These are phyloP conservation scores for Berkeleyomyces basicola DNA, from an alignment of 2,329 filamentous ascomycete species.

Conservation along the genomic window DNA sequence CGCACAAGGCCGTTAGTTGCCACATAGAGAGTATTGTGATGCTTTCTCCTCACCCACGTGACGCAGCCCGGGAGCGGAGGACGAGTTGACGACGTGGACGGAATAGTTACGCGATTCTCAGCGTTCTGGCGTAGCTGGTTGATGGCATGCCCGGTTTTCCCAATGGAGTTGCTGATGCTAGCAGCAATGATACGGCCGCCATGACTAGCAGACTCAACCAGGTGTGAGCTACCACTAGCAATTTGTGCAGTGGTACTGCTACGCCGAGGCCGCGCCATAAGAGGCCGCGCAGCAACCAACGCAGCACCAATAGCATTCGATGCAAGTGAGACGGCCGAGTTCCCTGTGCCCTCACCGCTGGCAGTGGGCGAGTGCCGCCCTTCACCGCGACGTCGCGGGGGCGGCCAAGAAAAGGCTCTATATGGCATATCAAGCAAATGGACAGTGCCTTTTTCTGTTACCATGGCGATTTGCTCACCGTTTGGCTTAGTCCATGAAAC, in stretches of 20 bases:
- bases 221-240: conserved; percentile 5
- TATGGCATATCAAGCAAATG: conserved; percentile 79
- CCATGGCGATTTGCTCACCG: conserved; percentile 69
- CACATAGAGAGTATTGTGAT: conserved; percentile 45
- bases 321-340: conserved; percentile 48
- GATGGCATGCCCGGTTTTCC: conserved; percentile 53
- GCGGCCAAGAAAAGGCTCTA: conserved; percentile 75
- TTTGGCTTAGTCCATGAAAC: conserved; percentile 72
- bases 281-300: conserved; percentile 43
- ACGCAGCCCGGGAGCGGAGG: conserved; percentile 43
- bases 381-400: conserved; percentile 39
- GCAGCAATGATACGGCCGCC: conserved; percentile 56
- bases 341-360: conserved; percentile 30
- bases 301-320: conserved; percentile 56
- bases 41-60: conserved; percentile 46
- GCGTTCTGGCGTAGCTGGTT: conserved; percentile 57
- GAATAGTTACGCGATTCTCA: conserved; percentile 58
- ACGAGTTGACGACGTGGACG: conserved; percentile 29
- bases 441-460: conserved; percentile 88
- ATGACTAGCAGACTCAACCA: conserved; percentile 43
- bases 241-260: conserved; percentile 6
- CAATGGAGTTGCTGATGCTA: conserved; percentile 57
- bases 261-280: conserved; percentile 35
- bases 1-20: conserved; percentile 50
- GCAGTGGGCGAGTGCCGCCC: conserved; percentile 23